Base-by-base conservation (phyloP, 192 early-diverging fungal genomes). In the Podochytrium sp. region DNA sequence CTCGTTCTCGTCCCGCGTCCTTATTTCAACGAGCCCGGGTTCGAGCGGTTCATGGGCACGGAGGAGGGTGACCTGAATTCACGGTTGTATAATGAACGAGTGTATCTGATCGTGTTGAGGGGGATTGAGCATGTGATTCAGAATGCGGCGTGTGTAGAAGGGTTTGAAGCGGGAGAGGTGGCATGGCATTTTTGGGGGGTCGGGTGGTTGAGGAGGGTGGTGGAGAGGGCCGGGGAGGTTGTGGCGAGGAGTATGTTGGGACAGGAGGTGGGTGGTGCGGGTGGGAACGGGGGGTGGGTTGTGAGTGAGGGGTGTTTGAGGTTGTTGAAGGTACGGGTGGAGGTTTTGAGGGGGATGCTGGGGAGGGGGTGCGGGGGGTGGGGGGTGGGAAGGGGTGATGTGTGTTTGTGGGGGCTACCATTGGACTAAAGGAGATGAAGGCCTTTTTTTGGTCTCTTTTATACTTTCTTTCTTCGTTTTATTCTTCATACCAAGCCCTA, bases 21-120 rank as follows among this genome's bases (percentile, higher is more conserved):
- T 16, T 89, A 85, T 53, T 89, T 80, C 65, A 88, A 90, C 42
- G 87, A 89, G 67, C 83, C 87, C 7, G 87, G 87, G 57, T 89
- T 82, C 51, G 87, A 88, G 59, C 81, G 82, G 57, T 83, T 82
- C 63, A 55, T 86, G 41, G 83, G 84, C 3, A 86, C 81, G 1
- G 35, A 73, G n/a, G 87, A 89, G 56, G 87, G 81, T 0, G 74
- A 49, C 2, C 66, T 74, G 20, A 82, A 83, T 43, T 74, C 82
- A 27, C 65, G 68, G n/a, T 41, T 86, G 50, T 89, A 89, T 66
- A 90, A 87, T 58, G 87, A 89, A 43, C 85, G 86, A 14, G 85
- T 84, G 2, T 88, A 80, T 52, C 67, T 89, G 27, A 51, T 89
- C 23, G 80, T 81, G 3, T 40, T 87, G 33, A 76, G 76, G 69